Percentiles rank a stretch among this genome's conserved stretches.
Evolutionary conservation across 2,329 filamentous ascomycete genomes (phyloP).

Genomic region (Trichoderma sp.): DNA sequence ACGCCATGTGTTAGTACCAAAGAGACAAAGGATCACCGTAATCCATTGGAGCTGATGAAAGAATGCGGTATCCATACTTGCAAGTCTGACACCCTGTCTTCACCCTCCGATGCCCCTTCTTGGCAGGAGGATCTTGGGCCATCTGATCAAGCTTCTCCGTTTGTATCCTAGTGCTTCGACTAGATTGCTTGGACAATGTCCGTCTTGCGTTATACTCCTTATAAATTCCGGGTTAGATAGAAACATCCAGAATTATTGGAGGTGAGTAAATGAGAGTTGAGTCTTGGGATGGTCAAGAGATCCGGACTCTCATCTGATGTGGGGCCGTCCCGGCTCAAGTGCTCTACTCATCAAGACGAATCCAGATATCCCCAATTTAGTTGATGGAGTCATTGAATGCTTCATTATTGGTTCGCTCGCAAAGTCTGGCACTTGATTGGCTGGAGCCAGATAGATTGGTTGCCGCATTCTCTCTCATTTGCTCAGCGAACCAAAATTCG

Average conservation of each 20-base stretch:
- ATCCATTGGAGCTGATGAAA: neutral
- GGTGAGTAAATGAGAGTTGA: neutral
- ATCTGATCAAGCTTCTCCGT: neutral
- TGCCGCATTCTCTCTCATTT: neutral
- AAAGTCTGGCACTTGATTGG: neutral
- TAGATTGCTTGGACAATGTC: neutral
- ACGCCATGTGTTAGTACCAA: neutral
- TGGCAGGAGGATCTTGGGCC: neutral
- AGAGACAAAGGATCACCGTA: neutral
- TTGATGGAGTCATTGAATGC: neutral
- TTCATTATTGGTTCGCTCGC: constrained; percentile 6
- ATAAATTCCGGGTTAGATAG: neutral
- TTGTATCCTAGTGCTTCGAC: neutral
- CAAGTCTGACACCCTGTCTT: constrained; percentile 33
- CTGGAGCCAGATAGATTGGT: too few species aligned
- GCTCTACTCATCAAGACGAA: neutral
- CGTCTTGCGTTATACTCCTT: neutral
- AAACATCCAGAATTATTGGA: neutral
- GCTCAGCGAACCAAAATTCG: neutral
- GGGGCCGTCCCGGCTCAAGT: constrained; percentile 1
- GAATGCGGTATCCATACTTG: constrained; percentile 27
- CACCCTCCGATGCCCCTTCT: constrained; percentile 11
- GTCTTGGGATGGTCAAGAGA: neutral
- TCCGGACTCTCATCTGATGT: neutral
- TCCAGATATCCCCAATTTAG: neutral